Percentiles rank a stretch among this genome's conserved stretches.
Conservation (phyloP, 106 monocot genomes). For the Dendrobium catenatum region DNA sequence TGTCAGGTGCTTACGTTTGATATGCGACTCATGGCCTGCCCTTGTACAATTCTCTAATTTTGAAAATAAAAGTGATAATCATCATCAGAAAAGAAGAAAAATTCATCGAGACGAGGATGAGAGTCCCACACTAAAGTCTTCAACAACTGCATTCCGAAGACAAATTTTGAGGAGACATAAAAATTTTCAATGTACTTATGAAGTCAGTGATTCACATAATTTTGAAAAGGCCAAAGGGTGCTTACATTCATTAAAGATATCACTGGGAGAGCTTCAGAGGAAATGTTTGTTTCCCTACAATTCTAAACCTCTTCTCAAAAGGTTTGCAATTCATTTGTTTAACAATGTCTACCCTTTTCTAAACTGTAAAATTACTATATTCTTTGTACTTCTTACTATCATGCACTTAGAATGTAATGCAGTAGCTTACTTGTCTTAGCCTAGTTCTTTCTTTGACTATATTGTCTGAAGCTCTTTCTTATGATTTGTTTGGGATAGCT, state of each 20-base stretch:
- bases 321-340: slow-evolving; percentile 31
- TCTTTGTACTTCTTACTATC: not conserved
- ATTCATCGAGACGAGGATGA: slow-evolving; percentile 12
- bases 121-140: not conserved
- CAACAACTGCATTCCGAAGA: not conserved
- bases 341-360: not conserved
- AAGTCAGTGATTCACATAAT: not conserved
- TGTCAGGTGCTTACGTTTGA: slow-evolving; percentile 56
- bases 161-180: not conserved
- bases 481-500: too few species aligned
- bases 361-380: not conserved
- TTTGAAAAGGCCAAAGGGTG: slow-evolving; percentile 59
- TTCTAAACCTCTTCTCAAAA: slow-evolving; percentile 64
- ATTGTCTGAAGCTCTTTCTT: not conserved
- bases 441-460: not conserved
- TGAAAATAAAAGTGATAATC: slow-evolving; percentile 13
- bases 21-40: slow-evolving; percentile 50
- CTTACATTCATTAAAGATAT: slow-evolving; percentile 54
- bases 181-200: not conserved
- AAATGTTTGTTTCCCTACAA: slow-evolving; percentile 86
- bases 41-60: slow-evolving; percentile 41
- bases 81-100: slow-evolving; percentile 35
- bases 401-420: not conserved
- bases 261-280: slow-evolving; percentile 57
- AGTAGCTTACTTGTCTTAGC: not conserved